These are phyloP conservation scores for Ogataea pilisensis DNA, from an alignment of 805 yeast genomes.

Conservation along the genomic window DNA sequence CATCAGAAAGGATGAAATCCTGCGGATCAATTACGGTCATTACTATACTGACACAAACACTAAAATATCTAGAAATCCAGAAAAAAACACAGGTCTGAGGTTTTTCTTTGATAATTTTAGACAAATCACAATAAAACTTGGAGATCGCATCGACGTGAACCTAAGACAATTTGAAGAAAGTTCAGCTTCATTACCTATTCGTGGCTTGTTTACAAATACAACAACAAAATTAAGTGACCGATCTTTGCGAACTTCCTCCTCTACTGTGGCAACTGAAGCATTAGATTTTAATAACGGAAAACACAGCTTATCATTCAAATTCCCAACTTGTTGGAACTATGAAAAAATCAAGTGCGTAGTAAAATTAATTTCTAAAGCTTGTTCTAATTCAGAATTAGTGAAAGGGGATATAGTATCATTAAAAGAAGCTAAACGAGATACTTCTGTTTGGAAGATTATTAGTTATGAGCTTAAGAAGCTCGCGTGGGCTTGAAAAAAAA, in stretches of 20 bases:
- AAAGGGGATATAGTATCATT: slow-evolving; percentile 31
- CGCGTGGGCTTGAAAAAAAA: slow-evolving; percentile 37
- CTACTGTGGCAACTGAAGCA: too few species aligned
- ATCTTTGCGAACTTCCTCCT: too few species aligned
- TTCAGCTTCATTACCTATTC: not conserved
- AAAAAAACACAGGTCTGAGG: slow-evolving; percentile 30
- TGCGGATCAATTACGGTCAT: slow-evolving; percentile 29
- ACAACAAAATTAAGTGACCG: too few species aligned
- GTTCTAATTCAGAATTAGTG: slow-evolving; percentile 21
- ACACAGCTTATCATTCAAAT: slow-evolving; percentile 15
- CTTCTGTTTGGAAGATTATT: slow-evolving; percentile 31
- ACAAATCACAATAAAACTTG: slow-evolving; percentile 3
- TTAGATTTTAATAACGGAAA: not conserved
- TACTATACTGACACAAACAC: slow-evolving; percentile 19
- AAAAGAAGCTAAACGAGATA: slow-evolving; percentile 33
- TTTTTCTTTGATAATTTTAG: slow-evolving; percentile 7
- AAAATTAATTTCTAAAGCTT: slow-evolving; percentile 16
- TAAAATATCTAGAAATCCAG: slow-evolving; percentile 25
- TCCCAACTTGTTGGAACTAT: slow-evolving; percentile 13
- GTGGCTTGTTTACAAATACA: not conserved
- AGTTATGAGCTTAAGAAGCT: slow-evolving; percentile 35
- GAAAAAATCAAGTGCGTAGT: slow-evolving; percentile 13
- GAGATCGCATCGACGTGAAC: too few species aligned
- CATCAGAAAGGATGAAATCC: slow-evolving; percentile 17
- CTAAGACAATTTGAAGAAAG: too few species aligned